Evolutionary conservation across 78 protist genomes (phyloP), one percentile per base, ranked within the genome.

Genomic region (Acrasis kona): DNA sequence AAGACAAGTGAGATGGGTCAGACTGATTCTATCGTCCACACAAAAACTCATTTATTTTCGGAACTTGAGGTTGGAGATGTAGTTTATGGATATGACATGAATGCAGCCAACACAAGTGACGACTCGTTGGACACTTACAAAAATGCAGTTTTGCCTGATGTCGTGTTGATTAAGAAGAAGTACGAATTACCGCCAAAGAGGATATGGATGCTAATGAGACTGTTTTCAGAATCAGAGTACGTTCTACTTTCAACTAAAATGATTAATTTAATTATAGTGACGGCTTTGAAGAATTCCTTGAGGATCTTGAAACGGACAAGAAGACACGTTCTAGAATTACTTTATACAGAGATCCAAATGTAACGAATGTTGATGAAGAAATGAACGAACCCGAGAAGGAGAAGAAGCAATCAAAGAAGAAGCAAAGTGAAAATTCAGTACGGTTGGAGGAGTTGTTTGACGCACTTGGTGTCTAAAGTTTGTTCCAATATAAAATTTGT

Each of bases 21-120:
- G n/a, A n/a, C n/a, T n/a, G n/a, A n/a, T n/a, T n/a, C n/a, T n/a
- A n/a, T n/a, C n/a, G n/a, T n/a, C n/a, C n/a, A n/a, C n/a, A n/a
- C n/a, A n/a, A n/a, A n/a, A 36, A 78, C 95, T 30, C 97, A 94
- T 72, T 68, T 94, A 36, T 95, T 94, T 41, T 27, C 77, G 39
- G 31, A 89, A 10, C 39, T 77, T 32, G 67, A 66, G 42, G 42
- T 92, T 3, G 97, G 97, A 65, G 97, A 93, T 82, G 71, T 73
- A 29, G 88, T 76, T 34, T 7, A 89, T 3, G 95, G 95, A 19
- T 82, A 41, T 31, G 89, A 76, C 68, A 10, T 73, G 50, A 10
- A 12, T 30, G 39, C 6, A 6, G 27, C 81, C 31, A 78, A 37
- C 65, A 12, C 64, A 38, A 88, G 85, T 50, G 61, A 50, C 19